Conservation (phyloP, 345 rosid genomes). For the Turritis glabra region DNA sequence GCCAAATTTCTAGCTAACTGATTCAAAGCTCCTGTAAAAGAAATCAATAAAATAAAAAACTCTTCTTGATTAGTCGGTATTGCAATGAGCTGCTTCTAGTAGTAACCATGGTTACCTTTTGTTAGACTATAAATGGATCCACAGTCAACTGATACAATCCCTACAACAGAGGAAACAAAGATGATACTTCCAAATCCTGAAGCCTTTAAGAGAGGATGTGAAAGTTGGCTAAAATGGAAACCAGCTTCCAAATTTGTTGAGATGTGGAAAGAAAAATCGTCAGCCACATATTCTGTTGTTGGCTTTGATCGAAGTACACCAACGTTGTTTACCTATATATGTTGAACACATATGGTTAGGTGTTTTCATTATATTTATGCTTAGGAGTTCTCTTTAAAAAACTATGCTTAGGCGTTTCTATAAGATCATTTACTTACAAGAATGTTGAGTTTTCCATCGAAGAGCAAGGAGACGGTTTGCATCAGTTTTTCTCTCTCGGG, state of each 20-base stretch:
- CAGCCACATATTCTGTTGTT: slow-evolving; percentile 44
- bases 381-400: too few species aligned
- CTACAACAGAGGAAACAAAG: slow-evolving; percentile 50
- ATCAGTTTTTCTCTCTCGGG: slow-evolving; percentile 28
- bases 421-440: too few species aligned
- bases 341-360: too few species aligned
- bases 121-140: slow-evolving; percentile 43
- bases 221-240: slow-evolving; percentile 51
- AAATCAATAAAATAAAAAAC: not conserved
- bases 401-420: too few species aligned
- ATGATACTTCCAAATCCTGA: slow-evolving; percentile 53
- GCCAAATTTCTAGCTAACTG: slow-evolving; percentile 58
- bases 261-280: slow-evolving; percentile 44
- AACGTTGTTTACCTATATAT: slow-evolving; percentile 52
- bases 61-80: not conserved
- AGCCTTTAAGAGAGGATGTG: slow-evolving; percentile 52
- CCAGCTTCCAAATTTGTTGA: slow-evolving; percentile 50
- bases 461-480: slow-evolving; percentile 35
- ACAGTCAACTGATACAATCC: slow-evolving; percentile 8
- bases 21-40: slow-evolving; percentile 50
- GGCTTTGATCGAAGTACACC: slow-evolving; percentile 44
- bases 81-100: not conserved
- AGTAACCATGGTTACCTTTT: slow-evolving; percentile 47
- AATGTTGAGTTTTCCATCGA: slow-evolving; percentile 33
- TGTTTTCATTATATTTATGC: too few species aligned